phyloP scores from a whole-genome alignment of 352 stramenopile genomes.

The Phytophthora sp. region DNA sequence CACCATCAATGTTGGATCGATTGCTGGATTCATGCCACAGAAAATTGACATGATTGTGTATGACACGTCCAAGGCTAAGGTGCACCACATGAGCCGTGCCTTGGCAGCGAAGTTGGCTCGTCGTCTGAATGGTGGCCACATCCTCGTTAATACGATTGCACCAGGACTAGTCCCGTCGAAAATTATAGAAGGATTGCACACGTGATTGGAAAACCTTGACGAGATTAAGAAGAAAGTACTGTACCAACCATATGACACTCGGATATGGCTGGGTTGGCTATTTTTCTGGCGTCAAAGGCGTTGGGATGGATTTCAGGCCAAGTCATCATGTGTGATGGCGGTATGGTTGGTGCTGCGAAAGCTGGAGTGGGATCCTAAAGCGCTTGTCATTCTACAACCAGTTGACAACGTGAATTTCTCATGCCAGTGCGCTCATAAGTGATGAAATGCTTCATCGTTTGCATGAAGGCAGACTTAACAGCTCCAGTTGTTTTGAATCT shows the following conservation, averaged over 20 bases:
- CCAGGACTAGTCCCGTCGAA: conserved; percentile 92
- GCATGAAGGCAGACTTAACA: too few relatives aligned
- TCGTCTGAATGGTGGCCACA: conserved; percentile 80
- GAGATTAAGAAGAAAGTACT: conserved; percentile 78
- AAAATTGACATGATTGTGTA: conserved; percentile 93
- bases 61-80: conserved; percentile 93
- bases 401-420: too few relatives aligned
- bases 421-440: too few relatives aligned
- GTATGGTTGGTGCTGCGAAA: conserved; percentile 61
- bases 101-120: conserved; percentile 91
- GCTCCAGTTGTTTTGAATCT: too few relatives aligned
- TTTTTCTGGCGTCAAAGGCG: conserved; percentile 92
- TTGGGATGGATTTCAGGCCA: conserved; percentile 93
- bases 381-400: too few relatives aligned
- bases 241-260: conserved; percentile 75
- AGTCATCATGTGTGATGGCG: conserved; percentile 93
- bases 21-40: conserved; percentile 84
- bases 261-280: conserved; percentile 93
- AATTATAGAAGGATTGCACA: conserved; percentile 87
- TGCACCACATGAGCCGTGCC: conserved; percentile 94
- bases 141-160: conserved; percentile 95
- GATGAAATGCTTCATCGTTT: too few relatives aligned
- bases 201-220: conserved; percentile 51
- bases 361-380: conserved; percentile 40
- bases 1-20: conserved; percentile 81